Base-by-base conservation (phyloP, 2,329 filamentous ascomycete genomes). In the Macrophomina phaseolina region DNA sequence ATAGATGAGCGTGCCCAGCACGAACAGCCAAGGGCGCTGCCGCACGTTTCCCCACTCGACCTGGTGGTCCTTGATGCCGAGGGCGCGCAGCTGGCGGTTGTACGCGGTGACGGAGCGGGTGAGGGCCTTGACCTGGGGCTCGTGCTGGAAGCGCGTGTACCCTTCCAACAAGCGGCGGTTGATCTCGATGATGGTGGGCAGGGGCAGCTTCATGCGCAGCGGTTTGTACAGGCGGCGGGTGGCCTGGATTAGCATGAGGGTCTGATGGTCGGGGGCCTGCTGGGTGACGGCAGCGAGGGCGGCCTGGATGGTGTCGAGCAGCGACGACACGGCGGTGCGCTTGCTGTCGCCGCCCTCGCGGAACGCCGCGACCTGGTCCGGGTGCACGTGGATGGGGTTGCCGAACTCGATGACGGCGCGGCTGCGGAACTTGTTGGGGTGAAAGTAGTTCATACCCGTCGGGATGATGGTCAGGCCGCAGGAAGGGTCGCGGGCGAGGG, bases 21-120 rank as follows among this genome's bases (percentile, higher is more conserved):
- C 67, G 38, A 36, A 45, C 5, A 56, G 28, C 45, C 40, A 46
- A 5, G 65, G 48, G 3, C 48, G 48, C n/a, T 66, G 66, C 6
- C 14, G 30, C 8, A 63, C 56, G 55, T 58, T 38, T 38, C 48
- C 66, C 40, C 56, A 68, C 32, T 67, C 66, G 32, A 68, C 55
- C 42, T 68, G 67, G 63, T 68, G 67, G 68, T 68, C 67, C 18
- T 60, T 60, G 52, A 68, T 51, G 32, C 62, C 62, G n/a, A 68
- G 55, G 4, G 53, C 6, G n/a, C 46, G 45, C 23, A 68, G 66
- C 34, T 51, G 66, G n/a, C 62, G 64, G 66, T 68, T 68, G 45
- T 68, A 68, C 4, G 49, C 42, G 3, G 36, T 14, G 32, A 68
- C 55, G 48, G 55, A 48, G 6, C 64, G 68, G 14, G 40, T 66